These are phyloP conservation scores for Suillus weaverae DNA, from an alignment of 768 basidiomycete genomes.

Conservation along the genomic window DNA sequence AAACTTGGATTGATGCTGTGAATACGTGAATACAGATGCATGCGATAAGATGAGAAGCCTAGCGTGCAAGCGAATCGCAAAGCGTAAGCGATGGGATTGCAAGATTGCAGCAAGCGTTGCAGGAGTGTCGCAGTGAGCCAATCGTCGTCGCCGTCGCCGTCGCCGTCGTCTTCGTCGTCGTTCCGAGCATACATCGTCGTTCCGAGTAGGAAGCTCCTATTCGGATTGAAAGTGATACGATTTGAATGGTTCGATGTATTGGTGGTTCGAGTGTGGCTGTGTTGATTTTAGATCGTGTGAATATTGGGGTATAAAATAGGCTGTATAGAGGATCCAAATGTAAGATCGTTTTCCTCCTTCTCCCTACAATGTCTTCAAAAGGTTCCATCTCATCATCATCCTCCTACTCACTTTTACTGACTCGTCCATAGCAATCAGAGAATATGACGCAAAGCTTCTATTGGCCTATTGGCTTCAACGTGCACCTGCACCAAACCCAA, in stretches of 20 bases:
- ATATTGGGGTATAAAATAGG: slow-evolving; percentile 24
- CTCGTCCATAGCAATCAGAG: slow-evolving; percentile 68
- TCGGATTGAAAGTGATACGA: slow-evolving; percentile 1
- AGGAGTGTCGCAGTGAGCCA: no score
- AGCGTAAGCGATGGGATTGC: no score
- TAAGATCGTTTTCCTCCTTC: slow-evolving; percentile 7
- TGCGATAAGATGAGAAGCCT: no score
- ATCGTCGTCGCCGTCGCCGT: no score
- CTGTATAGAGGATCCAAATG: neutral
- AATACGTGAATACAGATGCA: no score
- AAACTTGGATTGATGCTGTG: no score
- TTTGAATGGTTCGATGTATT: neutral
- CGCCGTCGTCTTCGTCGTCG: no score
- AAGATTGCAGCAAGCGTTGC: no score
- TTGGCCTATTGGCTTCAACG: slow-evolving; percentile 97
- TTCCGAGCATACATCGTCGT: no score
- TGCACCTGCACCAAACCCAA: slow-evolving; percentile 74
- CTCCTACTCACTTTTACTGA: no score
- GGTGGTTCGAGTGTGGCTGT: slow-evolving; percentile 25
- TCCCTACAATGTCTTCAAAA: slow-evolving; percentile 33
- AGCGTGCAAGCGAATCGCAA: no score
- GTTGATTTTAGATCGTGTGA: slow-evolving; percentile 29
- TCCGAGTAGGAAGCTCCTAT: neutral
- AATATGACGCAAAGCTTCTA: slow-evolving; percentile 98
- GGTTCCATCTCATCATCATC: slow-evolving; percentile 11